Conservation (phyloP, 1,284 basidiomycete species). For the Tilletia horrida region DNA sequence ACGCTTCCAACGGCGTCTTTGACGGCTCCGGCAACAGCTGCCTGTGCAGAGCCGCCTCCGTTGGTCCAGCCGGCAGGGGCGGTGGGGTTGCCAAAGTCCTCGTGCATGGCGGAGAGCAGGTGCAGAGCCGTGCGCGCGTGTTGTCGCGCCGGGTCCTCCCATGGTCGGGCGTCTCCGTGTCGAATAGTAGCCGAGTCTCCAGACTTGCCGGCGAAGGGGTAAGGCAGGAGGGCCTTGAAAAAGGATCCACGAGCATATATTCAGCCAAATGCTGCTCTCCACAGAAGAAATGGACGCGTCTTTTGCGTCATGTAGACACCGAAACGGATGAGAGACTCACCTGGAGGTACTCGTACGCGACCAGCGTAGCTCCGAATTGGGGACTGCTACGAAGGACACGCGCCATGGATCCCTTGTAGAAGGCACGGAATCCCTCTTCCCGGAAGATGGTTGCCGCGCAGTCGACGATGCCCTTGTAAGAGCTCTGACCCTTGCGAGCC, state of each 20-base stretch:
- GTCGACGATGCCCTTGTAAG: conserved; percentile 86
- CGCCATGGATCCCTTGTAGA: conserved; percentile 94
- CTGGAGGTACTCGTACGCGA: conserved; percentile 75
- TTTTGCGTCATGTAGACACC: not conserved
- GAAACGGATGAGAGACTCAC: conserved; percentile 4
- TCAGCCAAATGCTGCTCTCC: not conserved
- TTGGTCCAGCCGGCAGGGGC: conserved; percentile 21
- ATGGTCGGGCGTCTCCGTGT: conserved; percentile 19
- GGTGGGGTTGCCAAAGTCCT: conserved; percentile 41
- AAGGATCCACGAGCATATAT: too few species aligned
- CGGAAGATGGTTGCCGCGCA: conserved; percentile 78
- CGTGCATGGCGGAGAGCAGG: conserved; percentile 40
- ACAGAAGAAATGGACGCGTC: conserved; percentile 13
- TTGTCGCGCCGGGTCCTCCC: conserved; percentile 31
- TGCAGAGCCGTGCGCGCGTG: conserved; percentile 38
- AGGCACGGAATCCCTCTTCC: conserved; percentile 80
- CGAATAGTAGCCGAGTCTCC: conserved; percentile 12
- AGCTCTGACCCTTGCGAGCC: conserved; percentile 82
- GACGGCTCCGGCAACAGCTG: not conserved
- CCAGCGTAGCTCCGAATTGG: conserved; percentile 82
- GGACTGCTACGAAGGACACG: conserved; percentile 73
- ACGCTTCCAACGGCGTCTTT: not conserved
- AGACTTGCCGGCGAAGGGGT: conserved; percentile 27
- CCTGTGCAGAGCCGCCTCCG: not conserved
- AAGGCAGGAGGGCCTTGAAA: conserved; percentile 26